These are phyloP conservation scores for Phaeosphaeriaceae sp. DNA, from an alignment of 2,329 filamentous ascomycete genomes.

Conservation along the genomic window DNA sequence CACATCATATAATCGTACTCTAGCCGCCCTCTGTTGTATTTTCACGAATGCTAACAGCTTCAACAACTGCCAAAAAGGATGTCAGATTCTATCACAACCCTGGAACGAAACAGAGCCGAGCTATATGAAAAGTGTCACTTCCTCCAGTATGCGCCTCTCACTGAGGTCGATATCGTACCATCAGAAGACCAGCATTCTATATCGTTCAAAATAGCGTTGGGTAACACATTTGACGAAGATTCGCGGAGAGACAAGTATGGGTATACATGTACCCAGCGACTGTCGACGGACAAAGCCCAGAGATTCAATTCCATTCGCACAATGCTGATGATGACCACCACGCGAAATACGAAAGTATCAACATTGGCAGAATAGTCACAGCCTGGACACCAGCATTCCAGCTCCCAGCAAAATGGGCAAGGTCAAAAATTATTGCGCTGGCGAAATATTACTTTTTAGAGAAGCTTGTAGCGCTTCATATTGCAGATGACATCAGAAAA, in stretches of 20 bases:
- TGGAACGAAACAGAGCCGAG: too few relatives aligned
- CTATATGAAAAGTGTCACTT: too few relatives aligned
- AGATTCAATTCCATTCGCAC: conserved; percentile 1
- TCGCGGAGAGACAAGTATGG: background rate
- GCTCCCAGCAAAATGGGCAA: background rate
- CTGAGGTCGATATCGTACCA: background rate
- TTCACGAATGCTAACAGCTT: too few relatives aligned
- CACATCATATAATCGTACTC: too few relatives aligned
- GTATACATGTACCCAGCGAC: background rate
- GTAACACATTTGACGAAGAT: background rate
- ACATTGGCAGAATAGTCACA: background rate
- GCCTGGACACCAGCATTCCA: background rate
- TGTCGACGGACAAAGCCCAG: background rate
- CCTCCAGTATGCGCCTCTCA: background rate
- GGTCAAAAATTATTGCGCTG: conserved; percentile 3
- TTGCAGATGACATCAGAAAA: background rate
- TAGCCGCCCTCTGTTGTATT: too few relatives aligned
- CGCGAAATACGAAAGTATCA: background rate
- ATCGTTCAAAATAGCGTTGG: too few relatives aligned
- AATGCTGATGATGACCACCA: background rate
- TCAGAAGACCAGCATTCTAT: too few relatives aligned
- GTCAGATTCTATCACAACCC: too few relatives aligned
- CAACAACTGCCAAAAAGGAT: too few relatives aligned
- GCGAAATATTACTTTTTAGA: conserved; percentile 12
- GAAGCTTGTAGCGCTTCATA: background rate